These are phyloP conservation scores for Cubamyces lactineus DNA, from an alignment of 768 basidiomycete species.

Conservation along the genomic window DNA sequence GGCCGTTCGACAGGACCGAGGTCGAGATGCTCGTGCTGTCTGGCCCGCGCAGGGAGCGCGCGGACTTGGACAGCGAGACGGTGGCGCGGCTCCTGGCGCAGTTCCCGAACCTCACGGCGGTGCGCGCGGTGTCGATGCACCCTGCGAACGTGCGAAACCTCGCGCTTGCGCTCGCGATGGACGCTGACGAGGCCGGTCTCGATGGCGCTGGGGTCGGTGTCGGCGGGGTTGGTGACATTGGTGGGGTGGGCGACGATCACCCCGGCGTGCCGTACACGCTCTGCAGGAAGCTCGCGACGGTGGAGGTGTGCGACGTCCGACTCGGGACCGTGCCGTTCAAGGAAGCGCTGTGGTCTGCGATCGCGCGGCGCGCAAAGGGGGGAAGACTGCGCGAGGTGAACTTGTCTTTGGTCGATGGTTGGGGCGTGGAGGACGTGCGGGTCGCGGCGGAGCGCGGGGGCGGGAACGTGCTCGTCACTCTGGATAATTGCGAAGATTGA, in stretches of 20 bases:
- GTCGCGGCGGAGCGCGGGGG: not conserved
- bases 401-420: not conserved
- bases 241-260: not conserved
- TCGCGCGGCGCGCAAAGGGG: not conserved
- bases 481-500: not conserved
- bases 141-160: not conserved
- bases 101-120: not conserved
- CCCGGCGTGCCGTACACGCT: not conserved
- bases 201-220: not conserved
- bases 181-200: not conserved
- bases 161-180: not conserved
- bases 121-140: conserved; percentile 3
- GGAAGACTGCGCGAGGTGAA: not conserved
- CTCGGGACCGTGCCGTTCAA: not conserved
- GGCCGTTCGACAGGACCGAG: conserved; percentile 1
- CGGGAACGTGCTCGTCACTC: not conserved
- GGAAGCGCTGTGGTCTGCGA: not conserved
- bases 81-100: not conserved
- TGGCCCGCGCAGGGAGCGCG: not conserved
- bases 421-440: not conserved
- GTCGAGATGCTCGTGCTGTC: not conserved
- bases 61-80: not conserved
- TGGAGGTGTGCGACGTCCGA: not conserved
- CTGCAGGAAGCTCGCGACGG: not conserved
- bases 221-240: no score